Evolutionary conservation across 208 protist genomes (phyloP), one percentile per base, ranked within the genome.

Genomic region (Herpetomonas tarakana): DNA sequence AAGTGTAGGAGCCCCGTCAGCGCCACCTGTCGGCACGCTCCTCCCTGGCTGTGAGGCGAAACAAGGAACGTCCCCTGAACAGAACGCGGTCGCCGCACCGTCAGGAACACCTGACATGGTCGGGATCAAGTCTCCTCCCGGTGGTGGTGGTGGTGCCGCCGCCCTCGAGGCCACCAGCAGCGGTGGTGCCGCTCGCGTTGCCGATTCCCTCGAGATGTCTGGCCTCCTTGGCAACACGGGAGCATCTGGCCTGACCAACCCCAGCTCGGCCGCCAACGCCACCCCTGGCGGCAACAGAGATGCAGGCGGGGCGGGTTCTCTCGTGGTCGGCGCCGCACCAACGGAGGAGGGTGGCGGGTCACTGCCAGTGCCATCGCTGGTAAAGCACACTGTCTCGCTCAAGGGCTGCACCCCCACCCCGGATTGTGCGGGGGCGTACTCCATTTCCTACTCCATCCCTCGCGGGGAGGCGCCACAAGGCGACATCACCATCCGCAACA

Each of bases 401-500:
- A 72, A 76, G n/a, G 82, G 86, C 62, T 92, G 86, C 60, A 57
- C 67, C 9, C 26, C 74, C 9, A 52, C 88, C 16, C 44, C 68
- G 1, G 79, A 77, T 25, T 83, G 75, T 29, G 31, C 51, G 4
- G 78, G 78, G 3, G 81, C 73, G n/a, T 96, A 92, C 62, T 44
- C 60, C 21, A 76, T 63, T 24, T 81, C 44, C 57, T 86, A 89
- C 46, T 81, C 86, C 18, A 83, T 92, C 47, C 57, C 81, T 1
- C 86, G 79, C 21, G 86, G 78, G 30, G 85, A 86, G 29, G 61
- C 76, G 14, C 87, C 80, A n/a, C 55, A 77, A 29, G 74, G 76
- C 12, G 77, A 86, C 28, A 89, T 96, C 52, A 61, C 55, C 21
- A 78, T 96, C 27, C 62, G 70, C 11, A 96, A 93, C 56, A 74